Percentiles rank a stretch among this genome's conserved stretches.
Evolutionary conservation across 805 yeast genomes (phyloP).

Genomic region (Nakazawaea pomicola): DNA sequence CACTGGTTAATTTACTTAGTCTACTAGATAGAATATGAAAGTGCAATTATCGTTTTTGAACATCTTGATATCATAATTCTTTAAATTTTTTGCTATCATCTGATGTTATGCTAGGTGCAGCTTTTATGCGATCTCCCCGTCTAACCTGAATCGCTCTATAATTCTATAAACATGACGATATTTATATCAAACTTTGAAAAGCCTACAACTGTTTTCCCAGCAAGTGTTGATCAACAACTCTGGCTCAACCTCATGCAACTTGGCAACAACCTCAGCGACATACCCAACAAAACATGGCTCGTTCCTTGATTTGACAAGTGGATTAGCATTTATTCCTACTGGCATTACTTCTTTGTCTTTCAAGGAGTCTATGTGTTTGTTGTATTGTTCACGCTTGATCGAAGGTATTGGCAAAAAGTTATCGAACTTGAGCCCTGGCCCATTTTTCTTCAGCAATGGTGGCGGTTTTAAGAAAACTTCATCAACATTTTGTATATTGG

Average conservation of each 20-base stretch:
- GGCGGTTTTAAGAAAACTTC: constrained; percentile 4
- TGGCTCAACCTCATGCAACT: constrained; percentile 33
- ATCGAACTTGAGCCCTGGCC: constrained; percentile 31
- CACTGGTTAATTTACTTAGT: neutral
- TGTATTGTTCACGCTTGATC: constrained; percentile 59
- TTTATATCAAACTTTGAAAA: constrained; percentile 32
- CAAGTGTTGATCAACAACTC: constrained; percentile 41
- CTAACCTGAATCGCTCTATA: no score
- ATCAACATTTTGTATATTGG: constrained; percentile 23
- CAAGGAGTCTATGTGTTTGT: constrained; percentile 20
- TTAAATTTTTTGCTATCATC: neutral
- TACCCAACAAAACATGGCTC: constrained; percentile 87
- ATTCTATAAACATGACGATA: neutral
- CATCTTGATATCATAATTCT: neutral
- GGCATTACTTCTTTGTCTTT: constrained; percentile 23
- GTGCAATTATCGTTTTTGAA: neutral
- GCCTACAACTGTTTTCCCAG: constrained; percentile 43
- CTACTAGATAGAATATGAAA: neutral
- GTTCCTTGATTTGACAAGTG: constrained; percentile 76
- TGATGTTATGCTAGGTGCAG: no score
- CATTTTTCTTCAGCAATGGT: constrained; percentile 15
- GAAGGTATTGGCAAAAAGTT: constrained; percentile 56
- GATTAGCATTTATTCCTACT: constrained; percentile 19
- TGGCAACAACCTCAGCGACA: constrained; percentile 67
- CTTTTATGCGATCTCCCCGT: no score